These are phyloP conservation scores for Logfia minima DNA, from an alignment of 129 eudicot species.

Conservation along the genomic window DNA sequence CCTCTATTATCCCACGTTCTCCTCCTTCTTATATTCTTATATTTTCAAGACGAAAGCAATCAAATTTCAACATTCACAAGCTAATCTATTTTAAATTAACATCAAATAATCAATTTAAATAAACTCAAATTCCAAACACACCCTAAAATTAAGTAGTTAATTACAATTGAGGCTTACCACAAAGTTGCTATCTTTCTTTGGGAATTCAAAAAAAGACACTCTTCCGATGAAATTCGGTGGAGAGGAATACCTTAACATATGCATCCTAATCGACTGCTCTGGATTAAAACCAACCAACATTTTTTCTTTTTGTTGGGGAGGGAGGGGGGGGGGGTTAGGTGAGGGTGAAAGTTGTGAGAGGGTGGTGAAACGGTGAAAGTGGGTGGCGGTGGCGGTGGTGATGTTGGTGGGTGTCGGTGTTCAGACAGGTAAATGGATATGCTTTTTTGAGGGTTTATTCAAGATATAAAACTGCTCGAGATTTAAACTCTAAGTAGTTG, in stretches of 20 bases:
- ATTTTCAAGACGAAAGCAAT: background rate
- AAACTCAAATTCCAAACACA: background rate
- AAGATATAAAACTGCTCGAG: background rate
- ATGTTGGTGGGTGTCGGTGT: background rate
- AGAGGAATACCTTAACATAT: constrained; percentile 45
- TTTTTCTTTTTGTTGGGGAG: too few relatives aligned
- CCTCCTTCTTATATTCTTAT: background rate
- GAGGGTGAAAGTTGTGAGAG: background rate
- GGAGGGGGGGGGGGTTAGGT: background rate
- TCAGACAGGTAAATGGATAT: background rate
- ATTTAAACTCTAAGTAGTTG: background rate
- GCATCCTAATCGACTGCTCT: constrained; percentile 46
- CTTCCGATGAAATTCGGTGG: constrained; percentile 30
- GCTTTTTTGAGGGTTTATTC: background rate
- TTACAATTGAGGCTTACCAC: constrained; percentile 46
- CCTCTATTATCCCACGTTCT: too few relatives aligned
- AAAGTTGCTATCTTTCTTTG: constrained; percentile 30
- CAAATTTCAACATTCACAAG: background rate
- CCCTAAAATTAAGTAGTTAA: background rate
- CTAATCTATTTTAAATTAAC: background rate
- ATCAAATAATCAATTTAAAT: background rate
- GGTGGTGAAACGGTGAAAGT: background rate
- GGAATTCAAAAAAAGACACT: constrained; percentile 34
- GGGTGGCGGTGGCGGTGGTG: background rate
- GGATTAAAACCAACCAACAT: background rate